Evolutionary conservation across 176 grass and related monocot genomes (phyloP).

Genomic region (Puya raimondii): DNA sequence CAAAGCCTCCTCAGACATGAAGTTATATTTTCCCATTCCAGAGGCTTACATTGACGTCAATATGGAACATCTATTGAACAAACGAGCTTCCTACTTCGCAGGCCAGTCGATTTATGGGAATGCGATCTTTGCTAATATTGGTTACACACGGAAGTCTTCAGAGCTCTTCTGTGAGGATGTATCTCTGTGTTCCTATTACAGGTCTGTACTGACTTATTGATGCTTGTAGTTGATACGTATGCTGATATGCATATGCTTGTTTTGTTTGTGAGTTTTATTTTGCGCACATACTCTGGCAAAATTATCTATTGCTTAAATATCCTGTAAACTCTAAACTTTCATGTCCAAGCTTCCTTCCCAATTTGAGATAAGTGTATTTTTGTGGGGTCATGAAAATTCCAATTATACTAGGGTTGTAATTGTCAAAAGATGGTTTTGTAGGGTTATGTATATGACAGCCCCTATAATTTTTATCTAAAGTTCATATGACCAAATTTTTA

Average conservation of each 20-base stretch:
- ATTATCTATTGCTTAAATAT: too few relatives aligned
- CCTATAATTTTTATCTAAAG: background rate
- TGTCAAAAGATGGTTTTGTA: slow-evolving; percentile 2
- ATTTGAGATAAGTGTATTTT: too few relatives aligned
- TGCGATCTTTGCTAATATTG: slow-evolving; percentile 77
- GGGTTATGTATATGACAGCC: slow-evolving; percentile 1
- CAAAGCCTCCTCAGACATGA: slow-evolving; percentile 87
- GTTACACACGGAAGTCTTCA: slow-evolving; percentile 70
- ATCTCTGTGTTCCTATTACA: slow-evolving; percentile 69
- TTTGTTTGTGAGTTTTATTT: background rate
- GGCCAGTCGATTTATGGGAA: slow-evolving; percentile 89
- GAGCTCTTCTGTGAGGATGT: slow-evolving; percentile 64
- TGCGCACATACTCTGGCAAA: too few relatives aligned
- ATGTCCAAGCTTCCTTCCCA: too few relatives aligned
- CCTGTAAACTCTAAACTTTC: too few relatives aligned
- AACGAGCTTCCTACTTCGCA: slow-evolving; percentile 71
- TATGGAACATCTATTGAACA: slow-evolving; percentile 37
- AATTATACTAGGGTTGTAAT: background rate
- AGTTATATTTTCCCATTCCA: slow-evolving; percentile 68
- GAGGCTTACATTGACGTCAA: slow-evolving; percentile 26
- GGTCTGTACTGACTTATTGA: slow-evolving; percentile 32
- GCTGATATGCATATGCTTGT: background rate
- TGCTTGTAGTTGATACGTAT: slow-evolving; percentile 5
- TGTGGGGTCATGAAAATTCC: too few relatives aligned
- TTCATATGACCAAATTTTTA: slow-evolving; percentile 25